phyloP scores from a whole-genome alignment of 73 alveolate species.

The Paramecium octaurelia region DNA sequence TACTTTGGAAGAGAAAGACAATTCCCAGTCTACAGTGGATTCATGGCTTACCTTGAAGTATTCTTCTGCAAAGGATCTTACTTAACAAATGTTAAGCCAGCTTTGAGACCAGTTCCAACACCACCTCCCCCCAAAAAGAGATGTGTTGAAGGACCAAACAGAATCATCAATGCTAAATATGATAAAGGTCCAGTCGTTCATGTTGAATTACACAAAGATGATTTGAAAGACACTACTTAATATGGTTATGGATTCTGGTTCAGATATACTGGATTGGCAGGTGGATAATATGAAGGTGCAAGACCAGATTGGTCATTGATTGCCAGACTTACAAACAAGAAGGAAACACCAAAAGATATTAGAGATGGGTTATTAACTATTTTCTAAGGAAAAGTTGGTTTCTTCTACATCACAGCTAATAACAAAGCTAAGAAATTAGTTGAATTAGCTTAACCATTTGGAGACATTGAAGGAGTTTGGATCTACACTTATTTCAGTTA shows the following conservation, averaged over 20 bases:
- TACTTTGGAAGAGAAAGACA: slow-evolving; percentile 20
- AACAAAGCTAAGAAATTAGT: not conserved
- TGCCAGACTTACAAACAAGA: not conserved
- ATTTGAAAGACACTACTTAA: slow-evolving; percentile 24
- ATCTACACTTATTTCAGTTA: slow-evolving; percentile 38
- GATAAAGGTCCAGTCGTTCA: slow-evolving; percentile 29
- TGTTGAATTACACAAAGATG: slow-evolving; percentile 23
- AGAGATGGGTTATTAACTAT: slow-evolving; percentile 16
- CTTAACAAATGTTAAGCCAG: not conserved
- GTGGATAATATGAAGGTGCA: not conserved
- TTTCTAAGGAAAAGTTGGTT: slow-evolving; percentile 19
- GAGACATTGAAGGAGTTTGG: slow-evolving; percentile 48
- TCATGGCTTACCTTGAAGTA: slow-evolving; percentile 15
- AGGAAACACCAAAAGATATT: slow-evolving; percentile 6
- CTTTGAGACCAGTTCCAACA: not conserved
- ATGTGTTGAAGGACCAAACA: slow-evolving; percentile 27
- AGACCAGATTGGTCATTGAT: slow-evolving; percentile 34
- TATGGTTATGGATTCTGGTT: slow-evolving; percentile 39
- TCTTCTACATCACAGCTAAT: not conserved
- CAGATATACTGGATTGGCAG: not conserved
- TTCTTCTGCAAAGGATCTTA: slow-evolving; percentile 14
- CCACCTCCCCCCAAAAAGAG: slow-evolving; percentile 18
- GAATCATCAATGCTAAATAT: not conserved
- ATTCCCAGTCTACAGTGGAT: slow-evolving; percentile 4
- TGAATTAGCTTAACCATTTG: not conserved